A percentile compares a stretch with the other conserved stretches of the same genome.
Evolutionary conservation across 2,329 filamentous ascomycete genomes (phyloP).

Genomic region (Fusarium mangiferae): DNA sequence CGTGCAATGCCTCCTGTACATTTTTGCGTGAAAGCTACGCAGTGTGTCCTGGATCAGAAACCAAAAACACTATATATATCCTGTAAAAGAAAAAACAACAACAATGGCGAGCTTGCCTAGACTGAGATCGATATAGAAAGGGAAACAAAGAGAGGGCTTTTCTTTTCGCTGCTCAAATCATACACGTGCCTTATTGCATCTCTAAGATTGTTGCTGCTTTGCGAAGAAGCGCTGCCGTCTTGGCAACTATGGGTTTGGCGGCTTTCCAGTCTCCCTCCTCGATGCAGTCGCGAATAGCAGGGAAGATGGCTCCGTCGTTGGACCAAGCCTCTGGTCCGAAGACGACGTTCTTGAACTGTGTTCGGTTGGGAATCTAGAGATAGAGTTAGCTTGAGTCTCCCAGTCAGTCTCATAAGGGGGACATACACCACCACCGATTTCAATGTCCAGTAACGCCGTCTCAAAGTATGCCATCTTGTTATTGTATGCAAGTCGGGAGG

Average conservation of each 20-base stretch:
- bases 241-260: conserved; percentile 75
- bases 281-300: conserved; percentile 85
- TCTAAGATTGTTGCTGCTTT: conserved; percentile 61
- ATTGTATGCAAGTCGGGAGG: conserved; percentile 80
- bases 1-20: conserved; percentile 50
- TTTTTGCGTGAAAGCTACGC: conserved; percentile 36
- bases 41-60: conserved; percentile 11
- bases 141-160: conserved; percentile 12
- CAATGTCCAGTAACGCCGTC: conserved; percentile 81
- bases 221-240: conserved; percentile 74
- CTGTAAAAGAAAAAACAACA: conserved; percentile 29
- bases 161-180: conserved; percentile 28
- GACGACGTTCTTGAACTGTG: conserved; percentile 93
- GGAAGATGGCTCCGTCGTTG: conserved; percentile 56
- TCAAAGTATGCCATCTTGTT: conserved; percentile 84
- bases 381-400: conserved; percentile 18
- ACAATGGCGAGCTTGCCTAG: conserved; percentile 28
- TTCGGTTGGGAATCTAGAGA: conserved; percentile 80
- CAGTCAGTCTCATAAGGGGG: background rate
- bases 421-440: conserved; percentile 78
- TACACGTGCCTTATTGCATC: conserved; percentile 33
- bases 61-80: conserved; percentile 34
- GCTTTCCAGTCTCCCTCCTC: conserved; percentile 75
- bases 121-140: conserved; percentile 12
- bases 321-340: conserved; percentile 87